phyloP scores from a whole-genome alignment of 1,284 basidiomycete species.

The Pisolithus thermaeus region DNA sequence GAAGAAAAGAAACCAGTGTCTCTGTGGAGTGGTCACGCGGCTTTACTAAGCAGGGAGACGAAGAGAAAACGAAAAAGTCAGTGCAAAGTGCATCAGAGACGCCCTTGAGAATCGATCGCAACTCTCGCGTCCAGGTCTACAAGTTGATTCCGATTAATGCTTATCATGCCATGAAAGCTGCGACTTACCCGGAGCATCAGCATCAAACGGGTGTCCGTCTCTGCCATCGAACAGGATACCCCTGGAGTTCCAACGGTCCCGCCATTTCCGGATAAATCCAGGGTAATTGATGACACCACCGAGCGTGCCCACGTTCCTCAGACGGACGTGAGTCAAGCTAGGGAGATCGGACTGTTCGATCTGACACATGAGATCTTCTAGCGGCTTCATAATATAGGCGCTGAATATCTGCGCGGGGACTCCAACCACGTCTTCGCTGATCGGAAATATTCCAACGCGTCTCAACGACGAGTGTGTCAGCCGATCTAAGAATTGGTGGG shows the following conservation, averaged over 20 bases:
- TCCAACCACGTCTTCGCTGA: slow-evolving; percentile 24
- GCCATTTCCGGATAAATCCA: slow-evolving; percentile 32
- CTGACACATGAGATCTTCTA: slow-evolving; percentile 33
- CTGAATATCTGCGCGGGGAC: slow-evolving; percentile 26
- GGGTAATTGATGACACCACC: slow-evolving; percentile 29
- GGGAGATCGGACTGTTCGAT: slow-evolving; percentile 34
- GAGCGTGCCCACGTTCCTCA: slow-evolving; percentile 36
- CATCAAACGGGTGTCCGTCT: slow-evolving; percentile 27
- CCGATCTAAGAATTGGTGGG: slow-evolving; percentile 25
- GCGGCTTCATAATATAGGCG: slow-evolving; percentile 32
- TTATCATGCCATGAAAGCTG: no score
- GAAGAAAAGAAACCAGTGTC: background rate
- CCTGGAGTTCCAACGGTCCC: slow-evolving; percentile 29
- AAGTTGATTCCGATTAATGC: no score
- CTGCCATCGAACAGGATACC: slow-evolving; percentile 36
- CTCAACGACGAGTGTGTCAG: slow-evolving; percentile 23
- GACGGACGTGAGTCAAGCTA: slow-evolving; percentile 32
- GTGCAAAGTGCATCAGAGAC: no score
- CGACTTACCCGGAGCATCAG: background rate
- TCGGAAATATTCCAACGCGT: slow-evolving; percentile 31
- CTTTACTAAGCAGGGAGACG: background rate
- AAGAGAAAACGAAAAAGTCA: background rate
- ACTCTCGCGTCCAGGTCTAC: no score
- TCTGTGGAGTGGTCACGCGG: background rate
- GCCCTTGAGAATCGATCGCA: no score